Base-by-base conservation (phyloP, 805 yeast species). In the Hanseniaspora thailandica region DNA sequence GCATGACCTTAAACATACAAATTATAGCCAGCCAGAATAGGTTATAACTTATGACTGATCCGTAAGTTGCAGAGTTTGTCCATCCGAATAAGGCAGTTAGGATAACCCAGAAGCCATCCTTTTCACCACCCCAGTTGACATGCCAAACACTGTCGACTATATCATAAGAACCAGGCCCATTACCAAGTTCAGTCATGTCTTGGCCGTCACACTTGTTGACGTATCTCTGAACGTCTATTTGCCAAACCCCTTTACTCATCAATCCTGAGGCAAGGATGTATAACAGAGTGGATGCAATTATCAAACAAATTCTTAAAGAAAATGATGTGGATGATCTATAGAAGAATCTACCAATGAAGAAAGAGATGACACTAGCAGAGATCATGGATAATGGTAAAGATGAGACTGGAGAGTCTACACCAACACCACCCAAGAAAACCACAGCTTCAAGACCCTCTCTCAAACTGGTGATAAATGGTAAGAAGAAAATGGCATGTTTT, bases 371-470 rank as follows among this genome's bases (percentile, higher is more conserved):
- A 2, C 80, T 68, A 0, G 88, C 96, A 0, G 72, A 56, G 0
- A 81, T 28, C 46, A 79, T 78, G 0, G 93, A 81, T 34, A 82
- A 62, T 17, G 89, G 81, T 55, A 84, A 74, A 0, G 87, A 76
- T 0, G 78, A 63, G 12, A 78, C 63, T 5, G 90, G 87, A 57
- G 80, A 85, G 34, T 80, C 77, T 55, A 85, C 78, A 22, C 87
- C 87, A 41, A 88, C 81, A 26, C 96, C 97, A 3, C 96, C 96
- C 41, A 88, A 75, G 61, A 88, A 88, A 2, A 88, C 93, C 35
- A 88, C 88, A 0, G 96, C 96, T 66, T 88, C 96, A 51, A 88
- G 70, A 1, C 96, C 95, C 66, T 88, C 96, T 63, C 96, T 76
- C 47, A 88, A 69, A 4, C 95, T 82, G 1, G 97, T 88, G 45